phyloP scores from a whole-genome alignment of 2,329 filamentous ascomycete genomes.

The Trichoderma endophyticum region DNA sequence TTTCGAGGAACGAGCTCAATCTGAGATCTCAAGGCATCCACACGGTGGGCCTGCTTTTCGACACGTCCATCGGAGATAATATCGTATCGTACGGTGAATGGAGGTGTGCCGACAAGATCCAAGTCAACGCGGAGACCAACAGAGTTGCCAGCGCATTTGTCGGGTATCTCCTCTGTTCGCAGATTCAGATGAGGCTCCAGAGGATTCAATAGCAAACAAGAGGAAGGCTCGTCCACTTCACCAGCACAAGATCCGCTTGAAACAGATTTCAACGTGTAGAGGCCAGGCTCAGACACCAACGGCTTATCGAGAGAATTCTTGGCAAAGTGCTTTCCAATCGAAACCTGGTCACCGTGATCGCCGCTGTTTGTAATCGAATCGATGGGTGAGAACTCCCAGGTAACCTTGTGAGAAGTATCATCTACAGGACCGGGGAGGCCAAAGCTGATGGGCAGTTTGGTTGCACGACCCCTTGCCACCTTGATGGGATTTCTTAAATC shows the following conservation, averaged over 20 bases:
- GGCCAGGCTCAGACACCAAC: slow-evolving; percentile 69
- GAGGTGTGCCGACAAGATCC: slow-evolving; percentile 87
- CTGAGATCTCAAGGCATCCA: slow-evolving; percentile 75
- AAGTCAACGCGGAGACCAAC: slow-evolving; percentile 86
- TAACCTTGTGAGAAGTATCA: slow-evolving; percentile 67
- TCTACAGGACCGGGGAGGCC: slow-evolving; percentile 55
- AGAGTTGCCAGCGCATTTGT: slow-evolving; percentile 92
- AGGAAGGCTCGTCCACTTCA: slow-evolving; percentile 87
- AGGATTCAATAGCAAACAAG: slow-evolving; percentile 89
- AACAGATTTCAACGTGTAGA: slow-evolving; percentile 81
- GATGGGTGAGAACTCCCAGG: slow-evolving; percentile 78
- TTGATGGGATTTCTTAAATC: slow-evolving; percentile 77
- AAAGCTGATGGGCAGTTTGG: slow-evolving; percentile 69
- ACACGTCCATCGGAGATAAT: slow-evolving; percentile 61
- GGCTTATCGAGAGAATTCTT: slow-evolving; percentile 63
- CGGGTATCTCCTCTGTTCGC: slow-evolving; percentile 75
- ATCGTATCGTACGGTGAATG: slow-evolving; percentile 79
- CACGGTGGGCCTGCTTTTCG: slow-evolving; percentile 51
- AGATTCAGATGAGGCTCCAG: slow-evolving; percentile 78
- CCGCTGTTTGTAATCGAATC: slow-evolving; percentile 66
- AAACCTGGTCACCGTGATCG: slow-evolving; percentile 61
- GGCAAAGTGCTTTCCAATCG: slow-evolving; percentile 56
- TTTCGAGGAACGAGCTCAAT: slow-evolving; percentile 77
- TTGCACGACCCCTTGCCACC: slow-evolving; percentile 70
- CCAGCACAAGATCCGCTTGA: slow-evolving; percentile 79